These are phyloP conservation scores for Lichtheimia ramosa DNA, from an alignment of 371 early-diverging fungal species.

Conservation along the genomic window DNA sequence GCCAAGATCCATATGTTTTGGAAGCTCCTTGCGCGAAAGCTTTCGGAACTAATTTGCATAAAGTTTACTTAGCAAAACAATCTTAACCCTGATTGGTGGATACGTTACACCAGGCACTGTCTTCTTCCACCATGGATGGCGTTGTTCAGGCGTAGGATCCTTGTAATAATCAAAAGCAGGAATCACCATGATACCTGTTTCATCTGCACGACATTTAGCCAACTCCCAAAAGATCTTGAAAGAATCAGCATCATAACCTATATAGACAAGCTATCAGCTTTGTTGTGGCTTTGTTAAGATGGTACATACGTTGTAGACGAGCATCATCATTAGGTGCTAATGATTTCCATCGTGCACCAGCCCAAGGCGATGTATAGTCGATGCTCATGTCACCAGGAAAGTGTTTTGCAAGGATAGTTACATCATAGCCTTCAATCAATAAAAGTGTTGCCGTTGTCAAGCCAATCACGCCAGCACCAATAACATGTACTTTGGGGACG, in stretches of 20 bases:
- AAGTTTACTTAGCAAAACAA: background rate
- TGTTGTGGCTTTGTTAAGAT: no score
- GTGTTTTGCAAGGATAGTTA: constrained; percentile 58
- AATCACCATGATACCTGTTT: constrained; percentile 32
- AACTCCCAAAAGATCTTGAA: constrained; percentile 34
- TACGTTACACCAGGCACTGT: constrained; percentile 50
- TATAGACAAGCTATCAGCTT: background rate
- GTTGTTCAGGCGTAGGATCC: constrained; percentile 30
- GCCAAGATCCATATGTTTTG: constrained; percentile 34
- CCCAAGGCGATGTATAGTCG: constrained; percentile 67
- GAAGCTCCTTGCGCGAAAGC: constrained; percentile 32
- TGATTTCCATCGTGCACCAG: constrained; percentile 75
- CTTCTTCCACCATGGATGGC: constrained; percentile 53
- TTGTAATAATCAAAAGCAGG: constrained; percentile 39
- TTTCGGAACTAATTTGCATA: constrained; percentile 30
- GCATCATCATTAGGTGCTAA: constrained; percentile 54
- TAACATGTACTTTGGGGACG: constrained; percentile 40
- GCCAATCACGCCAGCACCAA: constrained; percentile 76
- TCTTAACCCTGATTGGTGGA: background rate
- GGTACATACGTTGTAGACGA: constrained; percentile 35
- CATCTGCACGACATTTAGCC: constrained; percentile 24
- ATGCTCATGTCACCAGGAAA: constrained; percentile 49
- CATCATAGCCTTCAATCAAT: constrained; percentile 52
- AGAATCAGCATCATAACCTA: constrained; percentile 29
- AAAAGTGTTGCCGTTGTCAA: constrained; percentile 60